Percentiles rank a stretch among this genome's conserved stretches.
phyloP scores from a whole-genome alignment of 805 yeast genomes.

The Yarrowia deformans region DNA sequence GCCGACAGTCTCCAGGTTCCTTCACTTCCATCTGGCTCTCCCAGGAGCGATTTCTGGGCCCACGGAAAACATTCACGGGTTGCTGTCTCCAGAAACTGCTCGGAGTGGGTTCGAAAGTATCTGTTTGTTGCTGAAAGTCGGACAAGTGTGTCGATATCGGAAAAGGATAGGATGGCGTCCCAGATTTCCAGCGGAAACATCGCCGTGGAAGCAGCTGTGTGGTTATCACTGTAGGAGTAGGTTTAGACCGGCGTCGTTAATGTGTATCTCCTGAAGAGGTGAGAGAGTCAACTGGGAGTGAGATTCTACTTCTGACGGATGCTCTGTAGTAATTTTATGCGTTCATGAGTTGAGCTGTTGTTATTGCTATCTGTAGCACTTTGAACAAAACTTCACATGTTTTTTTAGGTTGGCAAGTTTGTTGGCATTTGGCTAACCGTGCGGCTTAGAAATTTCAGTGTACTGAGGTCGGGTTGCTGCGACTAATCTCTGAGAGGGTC shows the following conservation, averaged over 20 bases:
- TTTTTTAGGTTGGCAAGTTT: too few relatives aligned
- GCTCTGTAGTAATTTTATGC: too few relatives aligned
- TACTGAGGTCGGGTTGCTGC: too few relatives aligned
- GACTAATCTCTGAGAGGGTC: too few relatives aligned
- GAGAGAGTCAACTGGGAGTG: too few relatives aligned
- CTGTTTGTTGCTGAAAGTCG: not conserved
- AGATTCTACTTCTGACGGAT: too few relatives aligned
- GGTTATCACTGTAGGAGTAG: not conserved
- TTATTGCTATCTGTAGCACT: too few relatives aligned
- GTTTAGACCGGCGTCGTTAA: not conserved
- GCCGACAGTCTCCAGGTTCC: conserved; percentile 19
- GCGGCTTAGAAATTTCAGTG: not conserved
- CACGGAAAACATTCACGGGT: conserved; percentile 8
- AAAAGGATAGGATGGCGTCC: not conserved
- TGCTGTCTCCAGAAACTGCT: not conserved
- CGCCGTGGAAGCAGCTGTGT: not conserved
- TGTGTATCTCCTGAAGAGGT: too few relatives aligned
- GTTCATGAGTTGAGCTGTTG: too few relatives aligned
- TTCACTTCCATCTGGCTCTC: conserved; percentile 8
- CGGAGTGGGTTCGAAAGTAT: not conserved
- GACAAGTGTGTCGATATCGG: not conserved
- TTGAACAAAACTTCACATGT: too few relatives aligned
- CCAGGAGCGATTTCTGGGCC: conserved; percentile 2
- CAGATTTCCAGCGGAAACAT: conserved; percentile 25
- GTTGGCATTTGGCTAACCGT: not conserved